phyloP scores from a whole-genome alignment of 257 asterid species.

The Misopates orontium region DNA sequence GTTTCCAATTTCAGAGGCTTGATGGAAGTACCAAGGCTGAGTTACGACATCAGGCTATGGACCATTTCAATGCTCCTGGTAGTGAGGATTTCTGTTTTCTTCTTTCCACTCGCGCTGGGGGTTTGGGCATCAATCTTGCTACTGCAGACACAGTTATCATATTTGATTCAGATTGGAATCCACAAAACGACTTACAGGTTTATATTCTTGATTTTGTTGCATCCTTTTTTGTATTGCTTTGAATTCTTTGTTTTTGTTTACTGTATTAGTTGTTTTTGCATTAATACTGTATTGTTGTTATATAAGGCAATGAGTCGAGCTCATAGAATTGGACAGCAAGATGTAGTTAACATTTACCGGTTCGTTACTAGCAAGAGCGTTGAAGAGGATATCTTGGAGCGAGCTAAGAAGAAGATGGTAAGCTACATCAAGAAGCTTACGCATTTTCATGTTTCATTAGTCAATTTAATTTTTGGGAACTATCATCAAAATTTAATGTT shows the following conservation, averaged over 20 bases:
- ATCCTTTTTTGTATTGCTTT: constrained; percentile 12
- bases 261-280: constrained; percentile 11
- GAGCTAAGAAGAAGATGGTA: constrained; percentile 99
- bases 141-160: constrained; percentile 99
- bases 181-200: constrained; percentile 99
- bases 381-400: constrained; percentile 98
- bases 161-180: constrained; percentile 99
- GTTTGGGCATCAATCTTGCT: constrained; percentile 98
- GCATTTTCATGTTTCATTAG: constrained; percentile 7
- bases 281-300: constrained; percentile 25
- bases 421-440: constrained; percentile 22
- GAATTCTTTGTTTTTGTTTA: constrained; percentile 1
- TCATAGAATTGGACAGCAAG: constrained; percentile 99
- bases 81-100: constrained; percentile 99
- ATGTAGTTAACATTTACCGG: constrained; percentile 93
- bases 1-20: constrained; percentile 94
- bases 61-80: constrained; percentile 95
- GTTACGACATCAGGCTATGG: constrained; percentile 99
- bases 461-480: not conserved
- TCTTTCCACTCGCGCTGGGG: constrained; percentile 99
- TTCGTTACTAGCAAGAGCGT: constrained; percentile 99
- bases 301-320: constrained; percentile 99
- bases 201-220: constrained; percentile 23
- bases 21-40: constrained; percentile 99
- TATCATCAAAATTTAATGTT: constrained; percentile 6